Evolutionary conservation across 345 rosid species (phyloP).

Genomic region (Laguncularia racemosa): DNA sequence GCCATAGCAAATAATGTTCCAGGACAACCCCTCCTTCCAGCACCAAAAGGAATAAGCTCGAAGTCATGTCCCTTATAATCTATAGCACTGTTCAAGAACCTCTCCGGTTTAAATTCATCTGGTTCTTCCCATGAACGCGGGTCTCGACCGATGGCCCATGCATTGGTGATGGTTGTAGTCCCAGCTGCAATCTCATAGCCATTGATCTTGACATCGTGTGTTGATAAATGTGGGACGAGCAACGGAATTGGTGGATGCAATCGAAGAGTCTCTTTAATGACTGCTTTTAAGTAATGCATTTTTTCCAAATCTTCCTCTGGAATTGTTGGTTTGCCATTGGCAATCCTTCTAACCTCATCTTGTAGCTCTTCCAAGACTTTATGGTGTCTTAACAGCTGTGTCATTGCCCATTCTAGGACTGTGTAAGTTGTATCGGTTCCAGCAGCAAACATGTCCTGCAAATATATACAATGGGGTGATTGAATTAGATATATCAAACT

Average conservation of each 20-base stretch:
- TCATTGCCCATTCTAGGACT: constrained; percentile 33
- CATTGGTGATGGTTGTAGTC: constrained; percentile 19
- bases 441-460: constrained; percentile 25
- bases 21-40: constrained; percentile 30
- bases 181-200: constrained; percentile 21
- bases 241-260: constrained; percentile 33
- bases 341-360: constrained; percentile 12
- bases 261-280: constrained; percentile 31
- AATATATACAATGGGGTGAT: no score
- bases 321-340: background rate
- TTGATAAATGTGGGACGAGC: constrained; percentile 21
- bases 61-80: constrained; percentile 29
- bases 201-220: constrained; percentile 14
- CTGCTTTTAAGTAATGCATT: constrained; percentile 25
- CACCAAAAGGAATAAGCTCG: constrained; percentile 32
- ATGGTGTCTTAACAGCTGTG: constrained; percentile 31
- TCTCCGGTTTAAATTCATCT: constrained; percentile 28
- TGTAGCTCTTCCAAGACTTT: constrained; percentile 14
- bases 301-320: constrained; percentile 9
- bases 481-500: no score
- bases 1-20: constrained; percentile 18
- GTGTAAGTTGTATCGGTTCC: constrained; percentile 34
- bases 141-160: constrained; percentile 33
- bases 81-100: constrained; percentile 18
- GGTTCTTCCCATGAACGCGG: constrained; percentile 17